These are phyloP conservation scores for Diphasiastrum complanatum DNA, from an alignment of 83 land plant species.

Conservation along the genomic window DNA sequence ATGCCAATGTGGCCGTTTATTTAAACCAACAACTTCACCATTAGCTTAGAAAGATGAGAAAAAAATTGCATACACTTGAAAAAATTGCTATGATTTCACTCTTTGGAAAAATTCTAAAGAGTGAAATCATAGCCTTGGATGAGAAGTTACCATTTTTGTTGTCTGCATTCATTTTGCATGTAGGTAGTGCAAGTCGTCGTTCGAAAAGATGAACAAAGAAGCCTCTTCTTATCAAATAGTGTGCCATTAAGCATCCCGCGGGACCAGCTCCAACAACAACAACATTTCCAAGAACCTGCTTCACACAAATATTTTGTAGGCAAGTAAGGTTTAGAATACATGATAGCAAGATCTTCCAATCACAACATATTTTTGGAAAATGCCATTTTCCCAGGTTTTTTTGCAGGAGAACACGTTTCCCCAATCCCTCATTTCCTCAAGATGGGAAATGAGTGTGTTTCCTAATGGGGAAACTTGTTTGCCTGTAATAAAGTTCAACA, in stretches of 20 bases:
- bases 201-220: slow-evolving; percentile 36
- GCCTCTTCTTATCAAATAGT: slow-evolving; percentile 26
- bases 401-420: no score
- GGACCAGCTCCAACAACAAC: slow-evolving; percentile 43
- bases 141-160: neutral
- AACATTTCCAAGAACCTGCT: slow-evolving; percentile 25
- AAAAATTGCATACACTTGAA: neutral
- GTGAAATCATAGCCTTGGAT: neutral
- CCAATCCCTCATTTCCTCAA: no score
- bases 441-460: no score
- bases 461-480: no score
- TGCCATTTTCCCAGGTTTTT: no score
- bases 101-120: neutral
- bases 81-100: neutral
- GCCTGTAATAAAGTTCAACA: no score
- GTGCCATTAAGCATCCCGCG: slow-evolving; percentile 36
- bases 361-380: no score
- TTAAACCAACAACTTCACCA: neutral
- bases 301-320: no score
- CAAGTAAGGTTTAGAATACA: no score
- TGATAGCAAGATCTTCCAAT: no score
- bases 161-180: neutral
- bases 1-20: slow-evolving; percentile 6
- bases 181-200: slow-evolving; percentile 15
- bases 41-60: neutral